Evolutionary conservation across 2,329 filamentous ascomycete genomes (phyloP), one percentile per base, ranked within the genome.

Genomic region (Capronia coronata): DNA sequence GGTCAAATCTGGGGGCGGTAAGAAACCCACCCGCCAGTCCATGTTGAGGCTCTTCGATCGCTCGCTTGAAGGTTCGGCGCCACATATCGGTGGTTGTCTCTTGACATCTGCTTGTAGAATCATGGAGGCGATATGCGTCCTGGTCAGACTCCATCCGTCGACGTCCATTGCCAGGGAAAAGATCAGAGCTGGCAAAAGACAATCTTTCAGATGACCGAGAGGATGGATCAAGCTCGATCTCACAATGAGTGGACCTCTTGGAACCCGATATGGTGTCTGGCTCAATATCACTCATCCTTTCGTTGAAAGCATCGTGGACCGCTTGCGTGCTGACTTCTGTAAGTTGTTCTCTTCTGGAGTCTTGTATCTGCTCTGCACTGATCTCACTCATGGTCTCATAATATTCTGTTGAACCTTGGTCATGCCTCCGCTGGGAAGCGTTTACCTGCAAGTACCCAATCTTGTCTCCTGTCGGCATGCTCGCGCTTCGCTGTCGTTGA

Each of bases 381-480:
- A 57, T 55, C 32, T 52, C 56, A 43, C 54, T 58, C 46, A 56
- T 45, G 4, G 42, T 16, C 38, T 57, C 56, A 40, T 54, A 43
- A 13, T 25, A 44, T 43, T 48, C 38, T 5, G 51, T 57, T 4
- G 44, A 29, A n/a, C 29, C 18, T 14, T 46, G 25, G 13, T 23
- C 16, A 2, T 8, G 25, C 30, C 21, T 51, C n/a, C 14, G 18
- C 8, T 16, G 14, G 8, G 41, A 2, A 16, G 9, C 14, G 2
- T 22, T 27, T n/a, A n/a, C 21, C 2, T 14, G 4, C 10, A 11
- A 10, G 11, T 13, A 18, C 16, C 29, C 18, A 18, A 16, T 2
- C 10, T 27, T 41, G 27, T 27, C 30, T 18, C 21, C 46, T 13
- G 40, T 44, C 27, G 54, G 56, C 47, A 55, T 43, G 30, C 49